These are phyloP conservation scores for Litsea cubeba DNA, from an alignment of 164 flowering plant species.

Conservation along the genomic window DNA sequence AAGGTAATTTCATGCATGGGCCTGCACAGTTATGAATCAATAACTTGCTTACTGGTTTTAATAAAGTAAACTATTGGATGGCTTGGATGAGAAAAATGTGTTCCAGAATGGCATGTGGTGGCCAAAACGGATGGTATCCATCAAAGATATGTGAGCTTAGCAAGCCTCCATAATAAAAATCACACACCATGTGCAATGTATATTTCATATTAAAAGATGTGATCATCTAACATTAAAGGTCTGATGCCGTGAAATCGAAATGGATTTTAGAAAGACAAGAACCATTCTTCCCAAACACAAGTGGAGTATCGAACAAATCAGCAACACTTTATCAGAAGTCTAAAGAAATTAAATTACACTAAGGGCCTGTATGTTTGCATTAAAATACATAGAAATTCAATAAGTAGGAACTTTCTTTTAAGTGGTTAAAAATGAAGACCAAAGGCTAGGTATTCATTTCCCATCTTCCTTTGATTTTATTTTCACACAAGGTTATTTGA, in stretches of 20 bases:
- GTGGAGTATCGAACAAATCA: neutral
- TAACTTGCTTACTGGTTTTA: neutral
- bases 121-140: neutral
- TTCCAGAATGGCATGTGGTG: neutral
- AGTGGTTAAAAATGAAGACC: no score
- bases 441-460: no score
- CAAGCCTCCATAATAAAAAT: no score
- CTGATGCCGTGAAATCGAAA: neutral
- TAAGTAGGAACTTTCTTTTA: no score
- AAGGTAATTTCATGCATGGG: conserved; percentile 39
- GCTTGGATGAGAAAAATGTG: neutral
- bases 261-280: neutral
- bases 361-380: no score
- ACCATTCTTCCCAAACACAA: neutral
- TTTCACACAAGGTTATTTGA: no score
- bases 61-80: neutral
- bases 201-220: neutral
- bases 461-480: no score
- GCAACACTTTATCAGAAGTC: neutral
- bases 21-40: conserved; percentile 22
- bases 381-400: no score
- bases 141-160: neutral
- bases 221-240: neutral
- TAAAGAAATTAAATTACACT: neutral
- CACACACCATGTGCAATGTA: neutral